Percentiles rank a stretch among this genome's conserved stretches.
phyloP scores from a whole-genome alignment of 2,329 filamentous ascomycete species.

The Hypoxylon sp. region DNA sequence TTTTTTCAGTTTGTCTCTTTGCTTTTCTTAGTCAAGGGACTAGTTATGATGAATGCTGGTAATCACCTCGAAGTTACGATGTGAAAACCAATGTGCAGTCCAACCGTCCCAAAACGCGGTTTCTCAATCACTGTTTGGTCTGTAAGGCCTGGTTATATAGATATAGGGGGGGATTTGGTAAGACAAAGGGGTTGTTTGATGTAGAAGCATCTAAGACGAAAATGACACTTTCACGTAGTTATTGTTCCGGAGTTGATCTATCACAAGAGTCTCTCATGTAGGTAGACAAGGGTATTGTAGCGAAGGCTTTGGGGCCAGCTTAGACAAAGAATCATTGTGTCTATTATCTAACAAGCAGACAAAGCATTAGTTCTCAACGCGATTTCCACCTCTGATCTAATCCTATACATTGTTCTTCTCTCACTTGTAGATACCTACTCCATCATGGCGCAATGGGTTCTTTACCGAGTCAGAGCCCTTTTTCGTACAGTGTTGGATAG shows the following conservation, averaged over 20 bases:
- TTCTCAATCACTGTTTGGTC: not conserved
- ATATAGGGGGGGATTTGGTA: not conserved
- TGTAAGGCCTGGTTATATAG: not conserved
- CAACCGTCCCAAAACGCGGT: not conserved
- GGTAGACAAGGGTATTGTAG: constrained; percentile 16
- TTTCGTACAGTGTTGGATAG: not conserved
- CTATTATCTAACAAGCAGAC: not conserved
- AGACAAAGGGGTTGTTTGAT: constrained; percentile 7
- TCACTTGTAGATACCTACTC: not conserved
- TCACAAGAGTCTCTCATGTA: not conserved
- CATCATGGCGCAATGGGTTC: not conserved
- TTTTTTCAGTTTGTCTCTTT: constrained; percentile 38
- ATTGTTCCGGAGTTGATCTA: not conserved
- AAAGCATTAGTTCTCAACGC: not conserved
- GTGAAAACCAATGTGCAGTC: constrained; percentile 1
- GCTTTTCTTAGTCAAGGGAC: not conserved
- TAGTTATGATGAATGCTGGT: not conserved
- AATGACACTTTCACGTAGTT: not conserved
- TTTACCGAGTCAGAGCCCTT: not conserved
- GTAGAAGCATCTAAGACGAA: not conserved
- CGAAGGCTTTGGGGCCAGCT: not conserved
- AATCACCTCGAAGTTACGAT: not conserved
- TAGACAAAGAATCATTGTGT: not conserved
- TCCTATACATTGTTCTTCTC: not conserved
- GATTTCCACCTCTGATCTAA: not conserved